Base-by-base conservation (phyloP, 2,329 filamentous ascomycete genomes). In the Claviceps cyperi region DNA sequence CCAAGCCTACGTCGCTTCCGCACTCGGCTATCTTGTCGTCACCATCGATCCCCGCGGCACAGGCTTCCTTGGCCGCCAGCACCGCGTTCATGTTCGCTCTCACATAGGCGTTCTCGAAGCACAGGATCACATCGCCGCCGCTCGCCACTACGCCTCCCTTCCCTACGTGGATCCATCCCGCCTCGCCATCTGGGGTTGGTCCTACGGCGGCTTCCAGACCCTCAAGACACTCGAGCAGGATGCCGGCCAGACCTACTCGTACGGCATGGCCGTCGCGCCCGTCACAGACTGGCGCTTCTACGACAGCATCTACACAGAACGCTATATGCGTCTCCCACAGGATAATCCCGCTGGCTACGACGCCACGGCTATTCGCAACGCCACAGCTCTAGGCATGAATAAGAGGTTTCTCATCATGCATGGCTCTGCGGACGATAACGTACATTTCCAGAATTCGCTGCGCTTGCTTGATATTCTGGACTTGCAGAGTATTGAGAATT, bases 281-380 rank as follows among this genome's bases (percentile, higher is more conserved):
- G 92, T 98, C n/a, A 97, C 91, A 0, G 90, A 98, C 66, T 98
- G 92, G 92, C 78, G 85, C 51, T 95, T 85, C 68, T 98, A 98
- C 68, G 86, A 96, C 68, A 86, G 81, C 52, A 83, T 96, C 59
- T 96, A 96, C 70, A 94, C 90, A 0, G 90, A 96, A 68, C 81
- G 92, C 37, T 98, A 97, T 69, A 98, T 98, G 94, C 84, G 90
- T 62, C 95, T 83, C 1, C 92, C 92, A 1, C 82, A 94, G 62
- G 74, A 85, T 61, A 98, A 98, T 62, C 67, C 70, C 0, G 69
- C 62, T 0, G 92, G 92, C 13, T 98, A 97, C 69, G 74, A 81
- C 41, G 80, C 78, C 54, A 80, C 86, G 5, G 80, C 80, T 48
- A 81, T 98, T 60, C 77, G 64, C 52, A 86, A 98, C 61, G 83